Evolutionary conservation across 108 stramenopile genomes (phyloP).

Genomic region (Skeletonema grethae): DNA sequence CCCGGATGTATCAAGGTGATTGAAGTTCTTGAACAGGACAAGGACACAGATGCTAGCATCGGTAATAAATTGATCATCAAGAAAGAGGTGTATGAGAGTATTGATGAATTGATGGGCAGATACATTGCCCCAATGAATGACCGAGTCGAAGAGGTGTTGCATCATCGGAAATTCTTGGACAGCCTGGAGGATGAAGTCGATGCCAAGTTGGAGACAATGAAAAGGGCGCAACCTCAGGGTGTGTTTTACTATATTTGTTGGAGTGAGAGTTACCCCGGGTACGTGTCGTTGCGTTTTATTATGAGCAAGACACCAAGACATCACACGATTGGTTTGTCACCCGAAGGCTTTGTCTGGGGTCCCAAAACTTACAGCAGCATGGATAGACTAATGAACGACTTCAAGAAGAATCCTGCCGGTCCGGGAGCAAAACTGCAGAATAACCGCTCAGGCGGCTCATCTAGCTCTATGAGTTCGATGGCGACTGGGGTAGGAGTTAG

Average conservation of each 20-base stretch:
- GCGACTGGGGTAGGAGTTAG: conserved; percentile 6
- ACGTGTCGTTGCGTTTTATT: conserved; percentile 76
- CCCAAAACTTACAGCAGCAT: conserved; percentile 58
- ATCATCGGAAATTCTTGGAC: conserved; percentile 84
- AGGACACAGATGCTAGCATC: conserved; percentile 86
- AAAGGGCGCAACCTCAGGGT: conserved; percentile 56
- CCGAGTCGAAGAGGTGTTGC: conserved; percentile 75
- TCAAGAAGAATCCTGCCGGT: conserved; percentile 85
- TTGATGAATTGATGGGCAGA: conserved; percentile 86
- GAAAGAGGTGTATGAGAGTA: conserved; percentile 84
- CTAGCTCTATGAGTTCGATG: conserved; percentile 14
- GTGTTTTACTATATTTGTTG: conserved; percentile 83
- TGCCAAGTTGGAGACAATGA: conserved; percentile 64
- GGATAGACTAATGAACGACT: conserved; percentile 79
- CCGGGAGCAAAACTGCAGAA: conserved; percentile 16
- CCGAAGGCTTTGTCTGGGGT: conserved; percentile 81
- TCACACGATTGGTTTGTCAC: conserved; percentile 81
- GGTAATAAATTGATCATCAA: conserved; percentile 83
- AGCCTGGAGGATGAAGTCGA: conserved; percentile 80
- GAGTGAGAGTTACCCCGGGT: conserved; percentile 87
- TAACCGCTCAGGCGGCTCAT: conserved; percentile 13
- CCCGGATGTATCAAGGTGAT: conserved; percentile 82
- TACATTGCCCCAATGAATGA: conserved; percentile 91
- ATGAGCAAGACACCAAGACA: conserved; percentile 60
- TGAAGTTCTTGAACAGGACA: conserved; percentile 85